A percentile compares a stretch with the other conserved stretches of the same genome.
Conservation (phyloP, 305 asterid species). For the Solanum hybrid region DNA sequence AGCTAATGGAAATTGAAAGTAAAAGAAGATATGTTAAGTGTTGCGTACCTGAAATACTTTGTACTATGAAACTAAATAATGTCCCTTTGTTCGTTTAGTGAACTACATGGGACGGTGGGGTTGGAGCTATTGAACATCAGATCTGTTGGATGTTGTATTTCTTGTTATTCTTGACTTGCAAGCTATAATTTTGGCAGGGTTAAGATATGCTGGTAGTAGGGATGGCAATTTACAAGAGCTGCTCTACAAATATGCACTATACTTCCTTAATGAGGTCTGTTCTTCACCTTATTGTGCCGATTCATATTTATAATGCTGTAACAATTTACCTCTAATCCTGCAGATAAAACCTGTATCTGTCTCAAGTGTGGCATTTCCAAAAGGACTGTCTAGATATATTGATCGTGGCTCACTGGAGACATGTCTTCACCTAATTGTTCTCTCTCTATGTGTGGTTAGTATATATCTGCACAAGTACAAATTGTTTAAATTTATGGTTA, state of each 20-base stretch:
- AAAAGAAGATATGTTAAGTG: background rate
- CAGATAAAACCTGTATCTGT: conserved; percentile 81
- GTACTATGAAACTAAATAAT: background rate
- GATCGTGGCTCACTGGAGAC: conserved; percentile 93
- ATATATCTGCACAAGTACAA: background rate
- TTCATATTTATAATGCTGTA: background rate
- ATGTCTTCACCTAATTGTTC: conserved; percentile 93
- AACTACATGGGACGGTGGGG: background rate
- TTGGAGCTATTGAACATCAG: background rate
- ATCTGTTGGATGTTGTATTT: background rate
- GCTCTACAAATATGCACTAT: conserved; percentile 72
- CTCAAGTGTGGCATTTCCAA: conserved; percentile 52
- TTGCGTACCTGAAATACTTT: background rate
- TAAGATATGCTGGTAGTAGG: conserved; percentile 93
- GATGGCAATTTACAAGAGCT: conserved; percentile 87
- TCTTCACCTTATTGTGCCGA: conserved; percentile 9
- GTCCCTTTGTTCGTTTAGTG: background rate
- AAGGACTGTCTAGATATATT: conserved; percentile 64
- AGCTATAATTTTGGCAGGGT: conserved; percentile 34
- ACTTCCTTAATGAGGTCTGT: conserved; percentile 85
- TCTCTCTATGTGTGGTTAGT: conserved; percentile 79
- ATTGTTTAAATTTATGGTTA: background rate
- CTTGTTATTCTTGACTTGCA: background rate
- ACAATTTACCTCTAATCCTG: conserved; percentile 18
- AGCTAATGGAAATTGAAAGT: background rate